Base-by-base conservation (phyloP, 352 stramenopile species). In the Phytophthora capsici region DNA sequence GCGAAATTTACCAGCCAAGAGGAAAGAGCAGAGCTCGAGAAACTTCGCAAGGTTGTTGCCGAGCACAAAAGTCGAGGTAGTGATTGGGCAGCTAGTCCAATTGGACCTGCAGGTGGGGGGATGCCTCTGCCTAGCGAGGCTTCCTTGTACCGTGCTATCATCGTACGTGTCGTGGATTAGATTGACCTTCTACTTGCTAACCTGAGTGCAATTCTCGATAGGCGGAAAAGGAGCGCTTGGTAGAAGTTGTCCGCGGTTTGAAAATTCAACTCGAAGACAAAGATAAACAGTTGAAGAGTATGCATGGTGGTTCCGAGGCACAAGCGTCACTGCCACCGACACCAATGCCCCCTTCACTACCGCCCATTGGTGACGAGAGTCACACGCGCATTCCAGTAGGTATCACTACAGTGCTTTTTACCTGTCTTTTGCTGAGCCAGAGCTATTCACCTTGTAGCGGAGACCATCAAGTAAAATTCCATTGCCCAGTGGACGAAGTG, bases 141-240 rank as follows among this genome's bases (percentile, higher is more conserved):
- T 12, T 63, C 80, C 1, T 80, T 89, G 59, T 91, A 82, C 40
- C 82, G 82, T 23, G 53, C 75, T 6, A 52, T 88, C 5, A 73
- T 70, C 48, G 84, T 92, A 53, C 3, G 78, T 73, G 28, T 3
- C n/a, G 6, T 41, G 5, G 32, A 52, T 8, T 43, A 30, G 25
- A 34, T 50, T 20, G 20, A 20, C 2, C 7, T 34, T 36, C 10
- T 3, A n/a, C 40, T 20, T 19, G 23, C 17, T 44, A 40, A 49
- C 5, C 41, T 61, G 32, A 17, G 14, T 26, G 34, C 45, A 22
- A 0, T 40, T 6, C 48, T 19, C 17, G 10, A 36, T 48, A 93
- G 84, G 68, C 70, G 16, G 85, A 93, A 63, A 94, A 91, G 48
- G 85, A 94, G 57, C 69, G 85, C 0, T 43, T 94, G 1, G 41